Evolutionary conservation across 1,139 yeast genomes (phyloP).

Genomic region (Yamadazyma kanchanaburiensis): DNA sequence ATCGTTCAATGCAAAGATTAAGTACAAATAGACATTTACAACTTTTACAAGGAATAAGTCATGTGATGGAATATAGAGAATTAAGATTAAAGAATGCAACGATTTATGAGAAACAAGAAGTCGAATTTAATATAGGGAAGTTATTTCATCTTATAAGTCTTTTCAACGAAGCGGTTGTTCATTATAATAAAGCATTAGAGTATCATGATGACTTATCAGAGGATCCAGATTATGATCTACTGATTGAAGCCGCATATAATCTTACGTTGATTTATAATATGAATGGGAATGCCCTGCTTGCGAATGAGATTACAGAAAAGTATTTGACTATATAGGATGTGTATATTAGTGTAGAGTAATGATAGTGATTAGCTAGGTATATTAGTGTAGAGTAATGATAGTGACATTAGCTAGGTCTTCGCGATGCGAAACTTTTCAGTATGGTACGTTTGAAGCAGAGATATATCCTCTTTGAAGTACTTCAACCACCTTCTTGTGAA

Average conservation of each 20-base stretch:
- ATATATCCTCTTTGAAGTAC: constrained; percentile 74
- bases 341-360: constrained; percentile 1
- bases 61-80: constrained; percentile 66
- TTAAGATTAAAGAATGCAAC: constrained; percentile 39
- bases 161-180: constrained; percentile 64
- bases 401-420: constrained; percentile 2
- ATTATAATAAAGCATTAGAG: constrained; percentile 64
- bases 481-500: constrained; percentile 50
- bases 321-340: constrained; percentile 40
- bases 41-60: constrained; percentile 81
- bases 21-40: constrained; percentile 85
- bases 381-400: not conserved
- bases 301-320: constrained; percentile 59
- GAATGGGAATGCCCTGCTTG: constrained; percentile 68
- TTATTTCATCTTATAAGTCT: constrained; percentile 82
- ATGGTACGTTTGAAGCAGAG: constrained; percentile 91
- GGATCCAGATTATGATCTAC: constrained; percentile 49
- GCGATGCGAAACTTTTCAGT: not conserved
- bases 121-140: constrained; percentile 79
- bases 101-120: constrained; percentile 66
- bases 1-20: constrained; percentile 87
- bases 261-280: constrained; percentile 68
- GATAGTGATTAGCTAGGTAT: constrained; percentile 1
- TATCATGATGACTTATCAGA: constrained; percentile 22
- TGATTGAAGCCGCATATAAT: constrained; percentile 83